Percentiles rank a stretch among this genome's conserved stretches.
Evolutionary conservation across 2,329 filamentous ascomycete species (phyloP).

Genomic region (Curvularia spicifera): DNA sequence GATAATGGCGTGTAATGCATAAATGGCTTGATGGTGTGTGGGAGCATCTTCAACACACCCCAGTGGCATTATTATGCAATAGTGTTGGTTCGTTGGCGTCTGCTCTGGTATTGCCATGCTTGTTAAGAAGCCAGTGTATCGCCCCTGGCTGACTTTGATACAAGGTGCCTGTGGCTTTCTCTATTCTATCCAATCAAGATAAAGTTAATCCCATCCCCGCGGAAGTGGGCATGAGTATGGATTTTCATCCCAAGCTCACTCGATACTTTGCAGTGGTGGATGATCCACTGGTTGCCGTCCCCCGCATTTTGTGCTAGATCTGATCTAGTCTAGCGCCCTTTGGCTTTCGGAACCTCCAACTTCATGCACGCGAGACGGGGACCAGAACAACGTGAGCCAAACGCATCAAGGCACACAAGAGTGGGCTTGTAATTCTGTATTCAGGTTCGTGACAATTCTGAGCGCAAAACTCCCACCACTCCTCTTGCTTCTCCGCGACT

Average conservation of each 20-base stretch:
- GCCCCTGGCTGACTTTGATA: neutral
- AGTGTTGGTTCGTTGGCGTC: neutral
- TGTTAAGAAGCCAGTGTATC: neutral
- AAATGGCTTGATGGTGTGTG: neutral
- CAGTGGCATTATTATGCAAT: neutral
- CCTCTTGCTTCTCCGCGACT: constrained; percentile 37
- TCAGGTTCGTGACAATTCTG: constrained; percentile 25
- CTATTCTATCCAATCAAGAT: no score
- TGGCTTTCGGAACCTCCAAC: constrained; percentile 28
- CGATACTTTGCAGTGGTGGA: constrained; percentile 4
- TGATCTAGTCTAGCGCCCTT: constrained; percentile 17
- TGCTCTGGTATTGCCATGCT: neutral
- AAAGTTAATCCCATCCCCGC: neutral
- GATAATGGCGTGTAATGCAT: neutral
- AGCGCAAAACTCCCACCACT: constrained; percentile 59
- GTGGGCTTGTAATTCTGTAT: constrained; percentile 7
- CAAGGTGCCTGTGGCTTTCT: neutral
- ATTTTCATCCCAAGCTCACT: neutral
- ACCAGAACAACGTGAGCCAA: constrained; percentile 14
- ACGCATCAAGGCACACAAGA: constrained; percentile 7
- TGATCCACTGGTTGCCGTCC: constrained; percentile 18
- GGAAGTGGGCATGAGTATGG: neutral
- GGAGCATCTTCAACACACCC: neutral
- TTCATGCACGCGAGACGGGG: constrained; percentile 22
- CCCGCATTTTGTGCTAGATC: constrained; percentile 19